Evolutionary conservation across 2,329 filamentous ascomycete genomes (phyloP), one percentile per base, ranked within the genome.

Genomic region (Colletotrichum tabaci): DNA sequence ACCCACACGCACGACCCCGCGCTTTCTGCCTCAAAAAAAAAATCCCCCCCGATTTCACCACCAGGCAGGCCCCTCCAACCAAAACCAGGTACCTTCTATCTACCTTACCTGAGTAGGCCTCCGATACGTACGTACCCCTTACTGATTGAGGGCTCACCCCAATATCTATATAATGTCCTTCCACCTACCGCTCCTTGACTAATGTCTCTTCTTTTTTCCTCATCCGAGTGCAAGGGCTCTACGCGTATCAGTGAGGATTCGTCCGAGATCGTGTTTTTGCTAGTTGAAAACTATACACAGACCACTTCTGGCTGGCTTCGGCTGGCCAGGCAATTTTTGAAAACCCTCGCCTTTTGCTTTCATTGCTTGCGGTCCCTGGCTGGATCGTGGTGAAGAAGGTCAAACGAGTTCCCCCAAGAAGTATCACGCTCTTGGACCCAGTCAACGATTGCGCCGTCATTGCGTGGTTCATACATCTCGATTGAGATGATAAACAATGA

Each of bases 191-290:
- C 5, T 2, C n/a, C 0, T 60, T 57, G 55, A 10, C 10, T 7
- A 38, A 46, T 72, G 68, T 67, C 76, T 79, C 79, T 79, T 78
- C 79, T 77, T 77, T 80, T 84, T 81, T 81, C 75, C 81, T 84
- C 83, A 90, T 90, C 87, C 85, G 81, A 87, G 90, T 92, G 91
- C 91, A 91, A 84, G 90, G 91, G 92, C 91, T 89, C 92, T 92
- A 93, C 88, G 90, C 89, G 89, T 91, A 90, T 89, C 91, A 92
- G 91, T 94, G 92, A 94, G 90, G 92, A 94, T 91, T 91, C 89
- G 91, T 94, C 93, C 90, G 93, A 94, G 91, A 90, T 89, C 88
- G 89, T 89, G 88, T 94, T 93, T 93, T 94, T 94, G 92, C 92
- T 94, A 93, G 91, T 93, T 94, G 92, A 93, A 93, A 93, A 93